These are phyloP conservation scores for Sporothrix pseudoabietina DNA, from an alignment of 2,329 filamentous ascomycete genomes.

Conservation along the genomic window DNA sequence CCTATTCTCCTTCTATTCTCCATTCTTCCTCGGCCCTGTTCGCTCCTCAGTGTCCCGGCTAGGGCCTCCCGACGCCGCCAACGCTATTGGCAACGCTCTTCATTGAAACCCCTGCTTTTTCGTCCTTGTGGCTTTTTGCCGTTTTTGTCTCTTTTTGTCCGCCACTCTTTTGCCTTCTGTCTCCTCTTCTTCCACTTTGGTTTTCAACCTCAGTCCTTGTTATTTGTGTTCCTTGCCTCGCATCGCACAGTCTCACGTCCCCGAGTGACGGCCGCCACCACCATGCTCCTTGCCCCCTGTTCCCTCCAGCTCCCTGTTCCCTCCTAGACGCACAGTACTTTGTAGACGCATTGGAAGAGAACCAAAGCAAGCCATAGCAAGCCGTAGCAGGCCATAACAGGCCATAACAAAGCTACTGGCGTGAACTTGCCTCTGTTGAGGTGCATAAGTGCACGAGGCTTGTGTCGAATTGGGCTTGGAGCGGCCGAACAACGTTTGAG, in stretches of 20 bases:
- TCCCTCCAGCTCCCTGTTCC: slow-evolving; percentile 3
- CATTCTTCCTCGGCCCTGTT: background rate
- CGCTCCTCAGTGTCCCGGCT: slow-evolving; percentile 11
- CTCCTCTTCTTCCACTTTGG: background rate
- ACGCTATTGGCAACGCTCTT: slow-evolving; percentile 22
- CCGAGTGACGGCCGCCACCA: background rate
- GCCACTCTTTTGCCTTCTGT: too few relatives aligned
- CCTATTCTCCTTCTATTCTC: background rate
- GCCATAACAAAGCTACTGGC: background rate
- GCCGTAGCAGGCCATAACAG: background rate
- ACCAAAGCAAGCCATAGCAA: background rate
- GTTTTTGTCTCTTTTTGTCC: background rate
- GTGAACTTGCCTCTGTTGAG: background rate
- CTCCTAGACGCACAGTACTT: background rate
- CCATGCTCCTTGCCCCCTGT: background rate
- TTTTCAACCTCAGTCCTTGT: too few relatives aligned
- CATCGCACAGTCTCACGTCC: slow-evolving; percentile 1
- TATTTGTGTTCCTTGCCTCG: background rate
- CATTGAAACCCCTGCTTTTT: background rate
- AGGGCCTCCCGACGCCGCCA: slow-evolving; percentile 20
- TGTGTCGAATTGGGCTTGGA: slow-evolving; percentile 22
- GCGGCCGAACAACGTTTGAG: background rate
- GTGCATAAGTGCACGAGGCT: slow-evolving; percentile 21
- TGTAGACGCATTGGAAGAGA: background rate
- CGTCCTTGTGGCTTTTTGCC: background rate